Evolutionary conservation across 129 eudicot species (phyloP).

Genomic region (Gnaphalium uliginosum): DNA sequence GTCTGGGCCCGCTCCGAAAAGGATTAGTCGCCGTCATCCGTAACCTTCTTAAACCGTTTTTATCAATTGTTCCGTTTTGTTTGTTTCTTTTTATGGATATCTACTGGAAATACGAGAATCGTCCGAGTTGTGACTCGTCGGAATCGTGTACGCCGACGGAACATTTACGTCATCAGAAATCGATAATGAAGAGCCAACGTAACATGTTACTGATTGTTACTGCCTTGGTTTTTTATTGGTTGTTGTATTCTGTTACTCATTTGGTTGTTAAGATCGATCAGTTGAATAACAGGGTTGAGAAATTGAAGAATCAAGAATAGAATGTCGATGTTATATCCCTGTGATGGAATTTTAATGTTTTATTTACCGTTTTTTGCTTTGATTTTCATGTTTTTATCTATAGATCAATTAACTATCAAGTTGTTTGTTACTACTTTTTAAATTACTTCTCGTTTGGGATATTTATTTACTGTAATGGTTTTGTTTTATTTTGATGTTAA

Average conservation of each 20-base stretch:
- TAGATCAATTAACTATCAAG: constrained; percentile 5
- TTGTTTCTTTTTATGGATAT: constrained; percentile 68
- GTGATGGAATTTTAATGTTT: neutral
- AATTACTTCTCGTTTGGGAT: neutral
- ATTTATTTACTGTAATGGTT: neutral
- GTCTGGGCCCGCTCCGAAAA: constrained; percentile 59
- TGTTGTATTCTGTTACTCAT: constrained; percentile 58
- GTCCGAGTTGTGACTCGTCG: constrained; percentile 55
- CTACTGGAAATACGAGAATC: constrained; percentile 83
- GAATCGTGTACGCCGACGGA: constrained; percentile 64
- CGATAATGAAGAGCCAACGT: constrained; percentile 71
- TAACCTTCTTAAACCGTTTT: constrained; percentile 68
- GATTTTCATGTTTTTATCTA: neutral
- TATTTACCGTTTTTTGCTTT: neutral
- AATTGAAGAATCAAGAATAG: constrained; percentile 45
- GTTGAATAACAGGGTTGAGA: constrained; percentile 59
- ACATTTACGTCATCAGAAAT: constrained; percentile 76
- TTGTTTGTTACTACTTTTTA: neutral
- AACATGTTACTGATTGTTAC: constrained; percentile 65
- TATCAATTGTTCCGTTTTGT: constrained; percentile 78
- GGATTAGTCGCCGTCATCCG: constrained; percentile 64
- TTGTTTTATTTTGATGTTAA: neutral
- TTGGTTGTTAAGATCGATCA: constrained; percentile 54
- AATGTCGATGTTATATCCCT: neutral
- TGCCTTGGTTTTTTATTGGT: constrained; percentile 74